Percentiles rank a stretch among this genome's conserved stretches.
These are phyloP conservation scores for Kwoniella newhampshirensis DNA, from an alignment of 768 basidiomycete species.

Conservation along the genomic window DNA sequence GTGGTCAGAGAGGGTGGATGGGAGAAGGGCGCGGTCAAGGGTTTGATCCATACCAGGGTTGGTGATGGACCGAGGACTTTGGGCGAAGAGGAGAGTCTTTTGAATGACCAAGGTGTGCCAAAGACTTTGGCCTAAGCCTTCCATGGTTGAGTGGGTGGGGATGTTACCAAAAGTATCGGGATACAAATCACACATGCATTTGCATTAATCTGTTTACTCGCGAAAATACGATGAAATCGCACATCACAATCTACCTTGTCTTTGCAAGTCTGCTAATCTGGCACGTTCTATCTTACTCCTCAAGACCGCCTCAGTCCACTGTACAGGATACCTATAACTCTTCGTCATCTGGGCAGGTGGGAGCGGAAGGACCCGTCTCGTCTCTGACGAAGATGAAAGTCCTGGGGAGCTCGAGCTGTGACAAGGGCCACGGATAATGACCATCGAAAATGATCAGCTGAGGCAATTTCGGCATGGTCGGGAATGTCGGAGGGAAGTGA, in stretches of 20 bases:
- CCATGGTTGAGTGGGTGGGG: background rate
- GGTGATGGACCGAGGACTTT: slow-evolving; percentile 83
- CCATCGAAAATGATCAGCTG: too few species aligned
- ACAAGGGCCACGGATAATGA: too few species aligned
- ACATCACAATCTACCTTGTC: slow-evolving; percentile 1
- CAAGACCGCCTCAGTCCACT: slow-evolving; percentile 20
- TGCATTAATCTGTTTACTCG: background rate
- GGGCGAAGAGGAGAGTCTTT: slow-evolving; percentile 63
- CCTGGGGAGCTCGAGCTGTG: too few species aligned
- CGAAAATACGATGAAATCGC: background rate
- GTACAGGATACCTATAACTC: background rate
- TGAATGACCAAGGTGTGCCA: slow-evolving; percentile 71
- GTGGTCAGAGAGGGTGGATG: slow-evolving; percentile 67
- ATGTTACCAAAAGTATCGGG: background rate
- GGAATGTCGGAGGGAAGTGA: background rate
- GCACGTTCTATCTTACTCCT: slow-evolving; percentile 26
- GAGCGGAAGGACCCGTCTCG: background rate
- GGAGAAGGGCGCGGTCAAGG: slow-evolving; percentile 74
- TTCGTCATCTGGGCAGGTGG: slow-evolving; percentile 5
- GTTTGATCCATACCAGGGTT: slow-evolving; percentile 86
- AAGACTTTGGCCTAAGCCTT: slow-evolving; percentile 48
- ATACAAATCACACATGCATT: background rate
- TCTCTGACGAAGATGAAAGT: slow-evolving; percentile 1
- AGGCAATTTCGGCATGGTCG: background rate
- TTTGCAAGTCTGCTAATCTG: slow-evolving; percentile 8